Evolutionary conservation across 345 rosid genomes (phyloP).

Genomic region (Eucalyptus brandiana): DNA sequence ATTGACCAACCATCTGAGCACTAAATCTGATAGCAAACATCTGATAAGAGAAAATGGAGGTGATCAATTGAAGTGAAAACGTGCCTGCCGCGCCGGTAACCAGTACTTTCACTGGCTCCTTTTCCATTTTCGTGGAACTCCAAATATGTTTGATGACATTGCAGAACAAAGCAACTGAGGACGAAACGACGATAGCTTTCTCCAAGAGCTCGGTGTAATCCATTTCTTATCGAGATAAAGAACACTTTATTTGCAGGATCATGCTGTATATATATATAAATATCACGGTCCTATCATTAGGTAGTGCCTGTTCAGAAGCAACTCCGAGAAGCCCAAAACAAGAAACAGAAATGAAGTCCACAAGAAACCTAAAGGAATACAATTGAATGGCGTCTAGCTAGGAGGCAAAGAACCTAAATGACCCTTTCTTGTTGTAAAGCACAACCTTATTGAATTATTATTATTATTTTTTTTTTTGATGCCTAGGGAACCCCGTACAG

Average conservation of each 20-base stretch:
- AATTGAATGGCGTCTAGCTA: neutral
- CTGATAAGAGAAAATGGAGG: neutral
- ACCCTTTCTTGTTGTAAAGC: neutral
- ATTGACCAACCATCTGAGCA: neutral
- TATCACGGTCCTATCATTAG: neutral
- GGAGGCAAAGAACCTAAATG: neutral
- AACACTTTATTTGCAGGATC: neutral
- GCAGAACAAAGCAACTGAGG: conserved; percentile 32
- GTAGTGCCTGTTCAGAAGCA: neutral
- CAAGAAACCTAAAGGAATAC: neutral
- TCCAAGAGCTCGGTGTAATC: conserved; percentile 20
- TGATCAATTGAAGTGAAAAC: neutral
- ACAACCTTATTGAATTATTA: neutral
- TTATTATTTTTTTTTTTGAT: neutral
- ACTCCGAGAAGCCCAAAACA: neutral
- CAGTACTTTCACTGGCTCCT: conserved; percentile 48
- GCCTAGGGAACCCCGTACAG: no score
- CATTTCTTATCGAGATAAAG: neutral
- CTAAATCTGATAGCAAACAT: neutral
- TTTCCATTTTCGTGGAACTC: conserved; percentile 31
- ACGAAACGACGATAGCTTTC: conserved; percentile 27
- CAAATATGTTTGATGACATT: conserved; percentile 53
- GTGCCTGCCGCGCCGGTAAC: conserved; percentile 86
- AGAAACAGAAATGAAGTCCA: neutral
- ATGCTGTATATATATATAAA: no score